Conservation (phyloP, 805 yeast genomes). For the Kazachstania bromeliacearum region DNA sequence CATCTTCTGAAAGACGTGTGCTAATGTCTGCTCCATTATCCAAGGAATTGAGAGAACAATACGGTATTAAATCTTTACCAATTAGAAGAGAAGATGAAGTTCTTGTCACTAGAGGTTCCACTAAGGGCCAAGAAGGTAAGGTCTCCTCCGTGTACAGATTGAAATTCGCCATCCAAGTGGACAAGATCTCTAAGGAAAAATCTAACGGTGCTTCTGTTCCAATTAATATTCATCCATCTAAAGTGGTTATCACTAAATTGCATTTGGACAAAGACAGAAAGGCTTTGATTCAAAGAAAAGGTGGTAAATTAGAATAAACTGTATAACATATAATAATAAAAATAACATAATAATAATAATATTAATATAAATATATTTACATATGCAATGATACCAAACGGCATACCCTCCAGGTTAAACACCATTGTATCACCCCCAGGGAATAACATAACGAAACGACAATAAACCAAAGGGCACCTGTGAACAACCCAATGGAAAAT, state of each 20-base stretch:
- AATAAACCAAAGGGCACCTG: slow-evolving; percentile 50
- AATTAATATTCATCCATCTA: slow-evolving; percentile 95
- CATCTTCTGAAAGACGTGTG: slow-evolving; percentile 90
- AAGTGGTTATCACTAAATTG: slow-evolving; percentile 97
- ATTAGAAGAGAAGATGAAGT: slow-evolving; percentile 97
- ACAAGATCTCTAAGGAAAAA: slow-evolving; percentile 95
- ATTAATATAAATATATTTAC: no score
- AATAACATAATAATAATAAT: no score
- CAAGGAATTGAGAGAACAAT: slow-evolving; percentile 96
- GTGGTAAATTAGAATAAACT: slow-evolving; percentile 87
- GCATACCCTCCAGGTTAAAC: no score
- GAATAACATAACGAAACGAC: no score
- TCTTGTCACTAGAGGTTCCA: slow-evolving; percentile 93
- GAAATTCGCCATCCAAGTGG: slow-evolving; percentile 92
- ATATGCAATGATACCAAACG: no score
- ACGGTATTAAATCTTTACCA: slow-evolving; percentile 92
- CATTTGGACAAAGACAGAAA: slow-evolving; percentile 98
- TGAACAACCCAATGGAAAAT: slow-evolving; percentile 44
- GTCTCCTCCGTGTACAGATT: slow-evolving; percentile 97
- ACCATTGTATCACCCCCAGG: no score
- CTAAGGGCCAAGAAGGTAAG: slow-evolving; percentile 99
- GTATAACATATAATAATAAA: no score
- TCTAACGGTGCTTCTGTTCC: slow-evolving; percentile 97
- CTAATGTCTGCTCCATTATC: slow-evolving; percentile 97
- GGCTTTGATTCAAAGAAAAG: slow-evolving; percentile 94